Base-by-base conservation (phyloP, 768 basidiomycete genomes). In the Trametes punicea region DNA sequence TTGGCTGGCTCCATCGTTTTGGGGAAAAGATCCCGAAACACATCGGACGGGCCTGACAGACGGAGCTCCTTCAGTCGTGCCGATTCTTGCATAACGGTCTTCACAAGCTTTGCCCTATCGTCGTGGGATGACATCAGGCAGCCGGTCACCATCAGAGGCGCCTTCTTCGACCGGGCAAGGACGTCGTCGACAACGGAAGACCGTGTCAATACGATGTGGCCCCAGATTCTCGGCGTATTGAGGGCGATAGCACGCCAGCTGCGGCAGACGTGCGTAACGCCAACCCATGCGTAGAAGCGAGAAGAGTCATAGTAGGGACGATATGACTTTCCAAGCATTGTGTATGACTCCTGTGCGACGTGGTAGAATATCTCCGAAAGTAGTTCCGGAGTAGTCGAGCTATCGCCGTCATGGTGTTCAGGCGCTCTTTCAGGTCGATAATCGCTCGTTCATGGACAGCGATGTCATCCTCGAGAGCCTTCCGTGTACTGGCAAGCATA, bases 311-410 rank as follows among this genome's bases (percentile, higher is more conserved):
- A 46, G n/a, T 29, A n/a, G 8, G 29, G n/a, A 38, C 2, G 16
- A n/a, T 30, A 30, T 9, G 13, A 31, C 27, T 26, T 2, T 6
- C 21, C 18, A 16, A 10, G 31, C 2, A 27, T 18, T 16, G 45
- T 31, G 42, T 50, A 57, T 13, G 30, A 18, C 1, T 15, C 33
- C 27, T 38, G 21, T 13, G 34, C 46, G 30, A 51, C 36, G n/a
- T 46, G 46, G 4, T 47, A 13, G 45, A 62, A 59, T 0, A 62
- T 31, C 18, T 58, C 54, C 7, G 61, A 55, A 15, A 62, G 53
- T 4, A 62, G 3, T 29, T 62, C 57, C 2, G 61, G 50, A 57
- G 61, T 10, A 62, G 45, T 9, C 50, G 56, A 18, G 56, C 56
- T n/a, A 57, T 41, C n/a, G 27, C 9, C 29, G 50, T 51, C 36